Percentiles rank a stretch among this genome's conserved stretches.
phyloP scores from a whole-genome alignment of 306 rosid genomes.

The Cucurbita maxima region DNA sequence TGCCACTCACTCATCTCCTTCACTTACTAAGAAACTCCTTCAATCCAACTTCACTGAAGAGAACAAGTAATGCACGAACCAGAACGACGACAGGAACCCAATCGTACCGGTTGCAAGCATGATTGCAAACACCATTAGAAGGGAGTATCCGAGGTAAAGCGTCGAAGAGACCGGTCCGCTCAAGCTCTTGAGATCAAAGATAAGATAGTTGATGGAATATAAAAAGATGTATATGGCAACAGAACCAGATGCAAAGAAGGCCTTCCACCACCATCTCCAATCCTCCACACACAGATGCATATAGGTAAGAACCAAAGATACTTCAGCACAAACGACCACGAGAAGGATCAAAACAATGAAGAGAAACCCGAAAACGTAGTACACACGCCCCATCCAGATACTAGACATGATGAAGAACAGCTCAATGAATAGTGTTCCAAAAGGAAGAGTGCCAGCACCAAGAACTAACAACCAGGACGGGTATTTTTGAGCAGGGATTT shows the following conservation, averaged over 20 bases:
- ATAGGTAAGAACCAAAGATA: constrained; percentile 53
- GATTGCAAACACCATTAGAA: constrained; percentile 56
- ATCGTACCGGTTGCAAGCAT: constrained; percentile 62
- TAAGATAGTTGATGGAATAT: constrained; percentile 52
- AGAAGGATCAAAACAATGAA: constrained; percentile 42
- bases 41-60: constrained; percentile 61
- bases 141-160: constrained; percentile 54
- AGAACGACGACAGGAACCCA: constrained; percentile 66
- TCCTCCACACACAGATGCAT: constrained; percentile 76
- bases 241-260: constrained; percentile 63
- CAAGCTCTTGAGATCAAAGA: constrained; percentile 51
- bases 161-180: constrained; percentile 61
- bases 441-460: constrained; percentile 59
- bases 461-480: constrained; percentile 64
- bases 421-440: constrained; percentile 57
- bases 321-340: constrained; percentile 61
- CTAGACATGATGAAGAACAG: constrained; percentile 72
- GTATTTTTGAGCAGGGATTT: constrained; percentile 46
- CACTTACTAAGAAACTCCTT: too few relatives aligned
- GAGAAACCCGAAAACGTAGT: constrained; percentile 61
- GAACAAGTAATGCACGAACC: constrained; percentile 60
- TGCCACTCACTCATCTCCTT: constrained; percentile 3
- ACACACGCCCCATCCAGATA: constrained; percentile 62
- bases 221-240: constrained; percentile 55
- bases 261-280: constrained; percentile 79